phyloP scores from a whole-genome alignment of 306 rosid genomes.

The Trifolium dubium region DNA sequence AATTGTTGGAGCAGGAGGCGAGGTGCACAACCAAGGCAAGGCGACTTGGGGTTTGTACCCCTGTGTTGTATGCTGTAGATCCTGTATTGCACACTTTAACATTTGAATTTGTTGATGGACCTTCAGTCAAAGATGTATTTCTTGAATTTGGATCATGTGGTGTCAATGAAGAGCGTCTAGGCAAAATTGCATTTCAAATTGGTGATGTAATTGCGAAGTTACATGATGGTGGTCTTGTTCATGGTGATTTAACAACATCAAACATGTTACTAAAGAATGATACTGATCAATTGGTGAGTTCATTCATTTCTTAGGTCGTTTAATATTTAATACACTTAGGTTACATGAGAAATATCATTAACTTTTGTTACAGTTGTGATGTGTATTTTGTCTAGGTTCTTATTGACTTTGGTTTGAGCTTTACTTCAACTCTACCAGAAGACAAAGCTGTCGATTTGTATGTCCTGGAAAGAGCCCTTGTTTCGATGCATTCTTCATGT shows the following conservation, averaged over 20 bases:
- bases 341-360: constrained; percentile 24
- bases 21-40: constrained; percentile 96
- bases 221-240: constrained; percentile 88
- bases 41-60: constrained; percentile 80
- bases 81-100: constrained; percentile 68
- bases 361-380: constrained; percentile 22
- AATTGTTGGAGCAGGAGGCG: constrained; percentile 68
- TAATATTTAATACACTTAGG: background rate
- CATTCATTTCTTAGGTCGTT: constrained; percentile 12
- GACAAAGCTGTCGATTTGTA: constrained; percentile 94
- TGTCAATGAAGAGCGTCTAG: constrained; percentile 50
- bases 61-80: constrained; percentile 70
- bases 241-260: constrained; percentile 89
- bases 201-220: constrained; percentile 79
- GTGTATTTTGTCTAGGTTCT: constrained; percentile 61
- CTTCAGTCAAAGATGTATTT: constrained; percentile 74
- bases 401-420: constrained; percentile 91
- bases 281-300: constrained; percentile 73
- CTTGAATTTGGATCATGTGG: constrained; percentile 66
- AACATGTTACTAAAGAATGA: constrained; percentile 71
- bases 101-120: constrained; percentile 76
- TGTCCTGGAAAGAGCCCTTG: constrained; percentile 86
- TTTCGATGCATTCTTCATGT: constrained; percentile 93
- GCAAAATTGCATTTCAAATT: constrained; percentile 70
- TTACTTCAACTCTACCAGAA: constrained; percentile 83